A percentile compares a stretch with the other conserved stretches of the same genome.
These are phyloP conservation scores for Byssoonygena ceratinophila DNA, from an alignment of 2,329 filamentous ascomycete genomes.

Conservation along the genomic window DNA sequence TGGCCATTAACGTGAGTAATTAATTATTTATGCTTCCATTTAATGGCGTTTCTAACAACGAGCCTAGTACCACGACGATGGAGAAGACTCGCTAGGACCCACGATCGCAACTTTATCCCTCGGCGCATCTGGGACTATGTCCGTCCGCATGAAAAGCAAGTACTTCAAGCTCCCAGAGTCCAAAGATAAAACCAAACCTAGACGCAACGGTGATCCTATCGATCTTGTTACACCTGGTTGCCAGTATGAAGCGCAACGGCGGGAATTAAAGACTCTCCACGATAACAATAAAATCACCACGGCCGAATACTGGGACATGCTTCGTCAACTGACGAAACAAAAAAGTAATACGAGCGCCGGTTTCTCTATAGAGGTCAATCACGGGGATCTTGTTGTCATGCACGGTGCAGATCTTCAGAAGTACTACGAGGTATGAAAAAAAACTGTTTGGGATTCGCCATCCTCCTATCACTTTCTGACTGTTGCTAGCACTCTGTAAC, in stretches of 20 bases:
- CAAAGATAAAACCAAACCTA: too few relatives aligned
- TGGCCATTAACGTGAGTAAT: constrained; percentile 41
- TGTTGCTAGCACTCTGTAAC: constrained; percentile 35
- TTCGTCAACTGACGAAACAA: constrained; percentile 21
- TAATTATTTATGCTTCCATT: background rate
- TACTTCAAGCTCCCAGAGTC: constrained; percentile 26
- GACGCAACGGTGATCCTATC: constrained; percentile 9
- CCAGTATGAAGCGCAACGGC: constrained; percentile 19
- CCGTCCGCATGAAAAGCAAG: constrained; percentile 45
- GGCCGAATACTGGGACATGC: constrained; percentile 20
- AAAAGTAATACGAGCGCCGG: constrained; percentile 23
- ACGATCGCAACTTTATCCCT: constrained; percentile 47
- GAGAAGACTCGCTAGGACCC: constrained; percentile 45
- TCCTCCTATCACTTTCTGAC: background rate
- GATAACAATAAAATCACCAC: constrained; percentile 18
- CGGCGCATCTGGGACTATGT: constrained; percentile 44
- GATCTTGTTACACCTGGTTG: constrained; percentile 30
- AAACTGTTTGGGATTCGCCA: background rate
- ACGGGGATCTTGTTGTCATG: constrained; percentile 51
- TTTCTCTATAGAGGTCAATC: constrained; percentile 41
- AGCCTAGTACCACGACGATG: constrained; percentile 49
- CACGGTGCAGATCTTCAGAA: constrained; percentile 45
- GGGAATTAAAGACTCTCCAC: constrained; percentile 19
- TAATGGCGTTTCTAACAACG: background rate
- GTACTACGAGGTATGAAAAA: constrained; percentile 40